Base-by-base conservation (phyloP, 495 filamentous ascomycete species). In the Aspergillus leporis region DNA sequence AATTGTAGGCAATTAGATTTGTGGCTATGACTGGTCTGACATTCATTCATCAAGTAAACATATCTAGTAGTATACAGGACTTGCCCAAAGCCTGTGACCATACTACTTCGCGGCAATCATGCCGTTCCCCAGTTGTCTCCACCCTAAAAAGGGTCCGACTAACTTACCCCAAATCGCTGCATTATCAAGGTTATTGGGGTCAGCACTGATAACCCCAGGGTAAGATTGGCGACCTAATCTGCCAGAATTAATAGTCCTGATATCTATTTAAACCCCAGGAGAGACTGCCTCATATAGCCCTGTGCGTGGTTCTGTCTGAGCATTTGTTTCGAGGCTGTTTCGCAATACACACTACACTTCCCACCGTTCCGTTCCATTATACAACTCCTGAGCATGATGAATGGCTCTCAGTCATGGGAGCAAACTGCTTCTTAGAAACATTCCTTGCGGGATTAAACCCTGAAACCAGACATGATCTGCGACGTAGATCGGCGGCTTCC, bases 401-500 rank as follows among this genome's bases (percentile, higher is more conserved):
- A 59, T 38, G 61, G 49, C 13, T 18, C 59, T 36, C 63, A 62
- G 56, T 25, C 61, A 23, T 78, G 75, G 73, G 58, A 69, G 45
- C 53, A 71, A 4, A 76, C 61, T 21, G 70, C 73, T 23, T 60
- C 67, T 7, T 51, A 66, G 41, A 78, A 78, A 58, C 67, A 64
- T 3, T 31, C 47, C 5, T 48, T 66, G n/a, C 58, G 72, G 53
- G 69, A 75, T 31, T 58, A 69, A 22, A 51, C 62, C 12, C 51
- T 78, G 13, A 54, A 64, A 4, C 68, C 68, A 6, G 75, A 78
- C 43, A n/a, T 70, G 13, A 56, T 68, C 19, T 38, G 57, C 19
- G 58, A 75, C 60, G 14, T 72, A 18, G 61, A 68, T 41, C 55
- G 58, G 14, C 73, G 70, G 52, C 25, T 49, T 6, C 63, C 70